Percentiles rank a stretch among this genome's conserved stretches.
These are phyloP conservation scores for Melaleuca quinquenervia DNA, from an alignment of 345 rosid species.

Conservation along the genomic window DNA sequence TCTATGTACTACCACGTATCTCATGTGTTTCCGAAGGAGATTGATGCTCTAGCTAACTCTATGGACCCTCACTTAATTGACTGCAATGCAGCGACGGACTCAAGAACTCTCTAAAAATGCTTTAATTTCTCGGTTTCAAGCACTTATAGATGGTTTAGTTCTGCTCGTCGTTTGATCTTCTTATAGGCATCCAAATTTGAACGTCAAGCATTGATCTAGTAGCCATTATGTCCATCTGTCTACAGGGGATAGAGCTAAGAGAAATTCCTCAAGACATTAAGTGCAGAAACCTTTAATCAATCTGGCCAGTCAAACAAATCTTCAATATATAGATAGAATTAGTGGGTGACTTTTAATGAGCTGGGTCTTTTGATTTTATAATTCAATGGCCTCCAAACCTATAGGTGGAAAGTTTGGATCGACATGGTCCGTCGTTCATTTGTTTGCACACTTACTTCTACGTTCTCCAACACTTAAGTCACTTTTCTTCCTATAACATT, in stretches of 20 bases:
- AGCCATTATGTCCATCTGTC: background rate
- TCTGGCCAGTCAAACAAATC: background rate
- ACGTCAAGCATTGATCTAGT: background rate
- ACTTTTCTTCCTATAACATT: too few relatives aligned
- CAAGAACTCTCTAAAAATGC: background rate
- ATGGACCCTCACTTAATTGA: background rate
- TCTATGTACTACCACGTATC: background rate
- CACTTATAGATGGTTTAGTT: too few relatives aligned
- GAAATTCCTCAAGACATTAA: background rate
- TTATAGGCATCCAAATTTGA: background rate
- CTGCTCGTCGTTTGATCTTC: background rate
- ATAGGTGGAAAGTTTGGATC: too few relatives aligned
- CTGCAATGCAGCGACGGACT: background rate
- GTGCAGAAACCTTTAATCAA: background rate
- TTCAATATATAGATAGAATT: background rate
- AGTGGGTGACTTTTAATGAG: too few relatives aligned
- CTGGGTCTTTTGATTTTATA: too few relatives aligned
- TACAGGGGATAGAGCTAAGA: background rate
- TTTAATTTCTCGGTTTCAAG: background rate
- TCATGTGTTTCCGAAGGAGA: background rate
- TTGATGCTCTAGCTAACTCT: background rate
- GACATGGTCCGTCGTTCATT: too few relatives aligned
- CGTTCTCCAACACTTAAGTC: too few relatives aligned
- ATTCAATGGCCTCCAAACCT: too few relatives aligned
- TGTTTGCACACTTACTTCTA: too few relatives aligned